Evolutionary conservation across 257 asterid genomes (phyloP), one percentile per base, ranked within the genome.

Genomic region (Solanum pennellii): DNA sequence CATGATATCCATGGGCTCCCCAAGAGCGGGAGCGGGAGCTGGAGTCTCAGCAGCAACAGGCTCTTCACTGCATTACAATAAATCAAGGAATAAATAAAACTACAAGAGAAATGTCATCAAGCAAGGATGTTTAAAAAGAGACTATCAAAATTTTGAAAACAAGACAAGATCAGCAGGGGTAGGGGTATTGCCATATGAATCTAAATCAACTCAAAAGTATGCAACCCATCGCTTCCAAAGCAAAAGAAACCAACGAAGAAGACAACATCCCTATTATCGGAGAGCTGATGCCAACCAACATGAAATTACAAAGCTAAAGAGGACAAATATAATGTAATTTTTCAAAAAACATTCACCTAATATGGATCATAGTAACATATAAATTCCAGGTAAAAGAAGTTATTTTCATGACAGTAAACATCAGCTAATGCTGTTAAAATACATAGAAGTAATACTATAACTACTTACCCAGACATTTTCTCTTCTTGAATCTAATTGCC

Each of bases 1-100:
- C 94, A 91, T 92, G 86, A 90, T 84, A 87, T 93, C 96, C 94
- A 92, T 93, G 11, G 94, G 94, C 88, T 93, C 96, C 60, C 96
- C 96, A 73, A 89, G 91, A 86, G 94, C 93, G 7, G 91, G 84
- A 6, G 90, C 82, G 0, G 84, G 90, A 23, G 92, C 96, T 5
- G 93, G 90, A 41, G 90, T 65, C 72, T 92, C 95, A 44, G 27
- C 86, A 56, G 56, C 91, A 79, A 83, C 89, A 75, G 80, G 93
- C 86, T 91, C 94, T 86, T 93, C 93, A 21, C 94, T 90, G 92
- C 75, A 49, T 82, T 49, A 49, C 69, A 47, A 27, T 29, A 29
- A 49, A 6, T 16, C 42, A 49, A 29, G 44, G 45, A 49, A 80
- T 49, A 80, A 80, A 29, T 45, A 80, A 80, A 80, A 80, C 6